phyloP scores from a whole-genome alignment of 2,329 filamentous ascomycete genomes.

The Ophiostoma sp. region DNA sequence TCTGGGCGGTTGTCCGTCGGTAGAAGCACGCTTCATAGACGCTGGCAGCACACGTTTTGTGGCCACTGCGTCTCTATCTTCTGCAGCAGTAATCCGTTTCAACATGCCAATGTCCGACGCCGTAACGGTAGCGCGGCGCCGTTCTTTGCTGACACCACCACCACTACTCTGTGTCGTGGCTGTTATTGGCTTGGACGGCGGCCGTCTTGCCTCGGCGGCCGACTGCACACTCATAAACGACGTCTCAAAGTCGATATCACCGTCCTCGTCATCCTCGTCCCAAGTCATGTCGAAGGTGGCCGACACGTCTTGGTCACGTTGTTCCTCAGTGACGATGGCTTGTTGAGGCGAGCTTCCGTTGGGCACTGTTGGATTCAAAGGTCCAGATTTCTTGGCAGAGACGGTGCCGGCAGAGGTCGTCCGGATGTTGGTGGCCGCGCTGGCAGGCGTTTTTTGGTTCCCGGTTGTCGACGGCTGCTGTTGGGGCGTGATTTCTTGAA shows the following conservation, averaged over 20 bases:
- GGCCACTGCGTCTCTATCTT: background rate
- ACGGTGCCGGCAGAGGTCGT: background rate
- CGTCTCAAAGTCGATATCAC: conserved; percentile 21
- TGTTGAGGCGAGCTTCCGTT: background rate
- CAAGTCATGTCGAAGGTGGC: background rate
- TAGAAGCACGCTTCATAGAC: background rate
- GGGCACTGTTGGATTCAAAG: background rate
- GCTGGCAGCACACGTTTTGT: background rate
- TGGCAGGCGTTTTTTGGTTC: background rate
- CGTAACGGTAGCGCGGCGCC: conserved; percentile 18
- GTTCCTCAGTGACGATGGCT: background rate
- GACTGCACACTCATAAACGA: conserved; percentile 14
- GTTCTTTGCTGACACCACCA: background rate
- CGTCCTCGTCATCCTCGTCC: conserved; percentile 11
- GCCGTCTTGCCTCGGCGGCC: background rate
- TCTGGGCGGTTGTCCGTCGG: background rate
- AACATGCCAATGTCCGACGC: background rate
- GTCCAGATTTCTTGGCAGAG: background rate
- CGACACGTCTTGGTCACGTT: background rate
- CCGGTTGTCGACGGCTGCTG: background rate
- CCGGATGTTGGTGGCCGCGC: background rate
- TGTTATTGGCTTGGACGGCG: background rate
- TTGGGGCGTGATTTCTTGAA: background rate
- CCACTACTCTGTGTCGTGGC: background rate
- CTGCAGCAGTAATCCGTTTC: background rate